Conservation (phyloP, 805 yeast species). For the Yamadazyma endophytica region DNA sequence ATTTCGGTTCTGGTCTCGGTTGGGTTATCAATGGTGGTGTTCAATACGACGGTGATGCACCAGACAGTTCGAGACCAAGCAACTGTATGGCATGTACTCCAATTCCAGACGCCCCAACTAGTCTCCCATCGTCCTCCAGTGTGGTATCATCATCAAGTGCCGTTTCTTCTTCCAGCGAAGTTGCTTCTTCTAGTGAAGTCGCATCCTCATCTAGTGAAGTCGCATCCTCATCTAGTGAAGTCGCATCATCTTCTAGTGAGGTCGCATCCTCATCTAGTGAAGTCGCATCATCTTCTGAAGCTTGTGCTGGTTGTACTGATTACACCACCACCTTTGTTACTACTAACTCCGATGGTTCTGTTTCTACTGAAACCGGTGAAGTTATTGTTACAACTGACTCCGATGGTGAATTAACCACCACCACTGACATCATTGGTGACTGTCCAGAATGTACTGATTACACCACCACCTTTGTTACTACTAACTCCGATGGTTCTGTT, state of each 20-base stretch:
- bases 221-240: constrained; percentile 3
- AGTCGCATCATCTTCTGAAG: constrained; percentile 1
- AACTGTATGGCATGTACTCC: not conserved
- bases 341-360: constrained; percentile 8
- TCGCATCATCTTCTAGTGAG: constrained; percentile 3
- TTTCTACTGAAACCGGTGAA: constrained; percentile 9
- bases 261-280: constrained; percentile 4
- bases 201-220: constrained; percentile 2
- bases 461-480: constrained; percentile 11
- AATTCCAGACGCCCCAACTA: not conserved
- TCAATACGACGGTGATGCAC: not conserved
- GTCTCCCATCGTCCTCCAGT: too few species aligned
- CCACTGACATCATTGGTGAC: not conserved
- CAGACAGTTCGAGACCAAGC: not conserved
- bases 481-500: constrained; percentile 8
- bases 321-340: constrained; percentile 10
- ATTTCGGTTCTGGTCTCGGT: constrained; percentile 6
- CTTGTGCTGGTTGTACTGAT: constrained; percentile 8
- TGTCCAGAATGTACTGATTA: constrained; percentile 8
- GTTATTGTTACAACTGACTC: constrained; percentile 13
- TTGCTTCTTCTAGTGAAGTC: constrained; percentile 6
- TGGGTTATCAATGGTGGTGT: constrained; percentile 2
- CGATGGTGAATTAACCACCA: constrained; percentile 7
- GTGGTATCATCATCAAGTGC: too few species aligned
- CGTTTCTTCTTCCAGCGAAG: constrained; percentile 5